Evolutionary conservation across 176 grass and related monocot genomes (phyloP), one percentile per base, ranked within the genome.

Genomic region (Cocos nucifera): DNA sequence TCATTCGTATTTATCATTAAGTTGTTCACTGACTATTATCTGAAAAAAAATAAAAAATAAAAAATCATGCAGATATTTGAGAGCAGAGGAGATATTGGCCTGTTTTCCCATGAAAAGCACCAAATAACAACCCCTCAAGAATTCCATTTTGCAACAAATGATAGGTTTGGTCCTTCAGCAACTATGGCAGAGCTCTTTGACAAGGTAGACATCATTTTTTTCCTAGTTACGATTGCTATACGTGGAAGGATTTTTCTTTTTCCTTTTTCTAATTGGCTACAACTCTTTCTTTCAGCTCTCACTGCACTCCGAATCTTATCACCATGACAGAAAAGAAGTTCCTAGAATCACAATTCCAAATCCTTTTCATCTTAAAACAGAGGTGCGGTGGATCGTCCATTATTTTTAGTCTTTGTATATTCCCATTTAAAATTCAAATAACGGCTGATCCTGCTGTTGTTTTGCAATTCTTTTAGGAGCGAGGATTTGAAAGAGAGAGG

Each of bases 361-460:
- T 62, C 94, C 94, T 76, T 98, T 98, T 64, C 87, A 86, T 83
- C 73, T 98, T 58, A 74, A 79, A 52, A 98, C 94, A 23, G 77
- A 98, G 82, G 94, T 93, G 56, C 19, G 64, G 64, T 58, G 51
- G 39, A 44, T 12, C 10, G 9, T 44, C 10, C 35, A 44, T 44
- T 44, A 44, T 44, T 44, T 12, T 44, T 35, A 35, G 9, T 12
- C 5, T 44, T 44, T 14, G 35, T 12, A 44, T 44, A 10, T 1
- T 44, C 21, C 1, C 2, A 14, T 73, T 54, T 51, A 3, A 10
- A 17, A 49, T 7, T 51, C 15, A 61, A 15, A 4, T 10, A 50
- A 39, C 3, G 14, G 4, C 39, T 64, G 24, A 49, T 44, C 60
- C 23, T 53, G 19, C 19, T 18, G 17, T 23, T 72, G 16, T 69